Evolutionary conservation across 139 green algal species (phyloP).

Genomic region (Picochlorum sp.): DNA sequence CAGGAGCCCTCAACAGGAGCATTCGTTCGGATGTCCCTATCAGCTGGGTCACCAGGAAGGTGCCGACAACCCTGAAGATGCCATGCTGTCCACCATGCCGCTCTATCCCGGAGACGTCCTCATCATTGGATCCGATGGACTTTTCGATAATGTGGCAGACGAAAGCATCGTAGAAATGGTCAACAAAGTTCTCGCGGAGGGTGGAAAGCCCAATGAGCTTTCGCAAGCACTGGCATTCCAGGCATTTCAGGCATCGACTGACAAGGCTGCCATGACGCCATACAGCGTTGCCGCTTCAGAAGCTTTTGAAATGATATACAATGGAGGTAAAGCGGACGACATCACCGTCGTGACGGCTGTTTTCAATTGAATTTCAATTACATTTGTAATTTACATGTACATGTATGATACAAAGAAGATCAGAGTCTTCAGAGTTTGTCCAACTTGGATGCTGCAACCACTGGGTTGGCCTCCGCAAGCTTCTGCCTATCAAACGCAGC

Average conservation of each 20-base stretch:
- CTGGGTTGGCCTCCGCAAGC: conserved; percentile 26
- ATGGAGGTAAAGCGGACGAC: conserved; percentile 73
- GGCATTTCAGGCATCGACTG: conserved; percentile 62
- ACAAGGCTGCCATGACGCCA: conserved; percentile 63
- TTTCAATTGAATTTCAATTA: conserved; percentile 1
- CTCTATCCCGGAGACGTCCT: conserved; percentile 70
- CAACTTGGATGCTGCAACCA: conserved; percentile 27
- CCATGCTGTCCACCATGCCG: conserved; percentile 61
- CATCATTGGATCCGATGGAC: conserved; percentile 78
- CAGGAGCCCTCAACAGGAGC: conserved; percentile 78
- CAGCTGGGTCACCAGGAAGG: conserved; percentile 63
- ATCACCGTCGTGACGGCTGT: conserved; percentile 55
- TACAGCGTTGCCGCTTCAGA: conserved; percentile 75
- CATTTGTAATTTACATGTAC: background rate
- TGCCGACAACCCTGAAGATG: conserved; percentile 51
- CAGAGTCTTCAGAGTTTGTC: conserved; percentile 25
- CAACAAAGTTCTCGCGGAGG: conserved; percentile 6
- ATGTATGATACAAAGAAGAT: background rate
- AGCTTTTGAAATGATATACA: conserved; percentile 85
- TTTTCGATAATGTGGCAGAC: conserved; percentile 86
- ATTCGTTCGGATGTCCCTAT: conserved; percentile 85
- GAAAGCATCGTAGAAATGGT: conserved; percentile 50
- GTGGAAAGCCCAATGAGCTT: conserved; percentile 22
- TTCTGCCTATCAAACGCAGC: conserved; percentile 13
- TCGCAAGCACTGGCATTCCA: conserved; percentile 42